Conservation (phyloP, 768 basidiomycete species). For the Lentinula sp. region DNA sequence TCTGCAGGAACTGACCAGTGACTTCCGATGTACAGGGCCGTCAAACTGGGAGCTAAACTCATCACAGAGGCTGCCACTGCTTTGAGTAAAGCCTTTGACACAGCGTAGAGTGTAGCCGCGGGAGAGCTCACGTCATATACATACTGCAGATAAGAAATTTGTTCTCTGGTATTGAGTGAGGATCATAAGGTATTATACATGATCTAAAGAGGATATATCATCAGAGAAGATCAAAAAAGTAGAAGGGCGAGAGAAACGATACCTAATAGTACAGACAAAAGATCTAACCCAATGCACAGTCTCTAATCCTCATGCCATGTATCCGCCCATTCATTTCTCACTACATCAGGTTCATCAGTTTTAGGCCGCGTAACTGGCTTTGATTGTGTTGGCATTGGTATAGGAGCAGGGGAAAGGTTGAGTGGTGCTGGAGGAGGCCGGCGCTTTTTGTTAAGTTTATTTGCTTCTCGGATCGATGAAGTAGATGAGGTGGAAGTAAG, state of each 20-base stretch:
- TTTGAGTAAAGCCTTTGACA: conserved; percentile 22
- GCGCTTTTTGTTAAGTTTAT: conserved; percentile 31
- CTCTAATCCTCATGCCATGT: conserved; percentile 37
- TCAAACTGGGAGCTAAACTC: conserved; percentile 27
- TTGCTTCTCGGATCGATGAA: conserved; percentile 24
- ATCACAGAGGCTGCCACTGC: conserved; percentile 30
- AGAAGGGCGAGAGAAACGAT: not conserved
- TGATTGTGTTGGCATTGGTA: conserved; percentile 12
- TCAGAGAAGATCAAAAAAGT: not conserved
- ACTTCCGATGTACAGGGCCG: conserved; percentile 13
- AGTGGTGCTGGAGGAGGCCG: conserved; percentile 35
- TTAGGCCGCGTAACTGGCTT: not conserved
- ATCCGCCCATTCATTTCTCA: conserved; percentile 36
- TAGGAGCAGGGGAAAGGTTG: conserved; percentile 27
- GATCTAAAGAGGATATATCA: not conserved
- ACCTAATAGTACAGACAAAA: not conserved
- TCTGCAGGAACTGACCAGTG: not conserved
- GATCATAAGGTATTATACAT: not conserved
- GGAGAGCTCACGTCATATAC: not conserved
- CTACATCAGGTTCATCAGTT: conserved; percentile 3
- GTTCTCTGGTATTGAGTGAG: not conserved
- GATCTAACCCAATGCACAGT: not conserved
- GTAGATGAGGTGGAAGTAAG: conserved; percentile 29
- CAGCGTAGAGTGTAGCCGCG: not conserved
- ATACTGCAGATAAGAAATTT: not conserved